A percentile compares a stretch with the other conserved stretches of the same genome.
These are phyloP conservation scores for Ceratocystiopsis brevicomis DNA, from an alignment of 2,329 filamentous ascomycete genomes.

Conservation along the genomic window DNA sequence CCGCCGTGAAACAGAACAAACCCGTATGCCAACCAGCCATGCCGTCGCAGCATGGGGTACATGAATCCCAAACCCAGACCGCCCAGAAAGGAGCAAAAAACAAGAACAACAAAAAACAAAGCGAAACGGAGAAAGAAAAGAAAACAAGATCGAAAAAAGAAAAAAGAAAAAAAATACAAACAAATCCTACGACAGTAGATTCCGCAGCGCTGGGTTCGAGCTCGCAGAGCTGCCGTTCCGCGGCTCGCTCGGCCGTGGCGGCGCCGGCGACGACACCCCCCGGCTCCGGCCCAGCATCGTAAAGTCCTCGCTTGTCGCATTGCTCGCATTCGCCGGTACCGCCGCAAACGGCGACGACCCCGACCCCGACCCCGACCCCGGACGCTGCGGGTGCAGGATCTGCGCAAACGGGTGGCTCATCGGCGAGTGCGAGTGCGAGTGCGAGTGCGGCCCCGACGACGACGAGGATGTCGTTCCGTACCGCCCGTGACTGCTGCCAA, in stretches of 20 bases:
- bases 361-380: conserved; percentile 20
- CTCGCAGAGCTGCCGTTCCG: conserved; percentile 47
- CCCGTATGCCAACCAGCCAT: background rate
- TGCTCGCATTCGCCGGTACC: conserved; percentile 1
- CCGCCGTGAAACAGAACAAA: background rate
- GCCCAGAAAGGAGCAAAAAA: background rate
- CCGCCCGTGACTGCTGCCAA: background rate
- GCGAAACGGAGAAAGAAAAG: background rate
- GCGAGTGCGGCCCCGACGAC: conserved; percentile 15
- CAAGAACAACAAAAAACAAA: no score
- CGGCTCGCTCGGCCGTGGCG: conserved; percentile 17
- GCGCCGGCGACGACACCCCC: conserved; percentile 7
- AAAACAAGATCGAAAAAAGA: background rate
- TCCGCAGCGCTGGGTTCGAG: conserved; percentile 56
- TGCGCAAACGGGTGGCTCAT: conserved; percentile 20
- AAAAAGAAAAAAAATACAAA: background rate
- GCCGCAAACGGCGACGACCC: conserved; percentile 11
- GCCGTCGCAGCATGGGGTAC: no score
- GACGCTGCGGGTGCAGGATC: conserved; percentile 12
- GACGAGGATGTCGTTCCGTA: conserved; percentile 9
- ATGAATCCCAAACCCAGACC: no score
- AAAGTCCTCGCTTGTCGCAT: conserved; percentile 9
- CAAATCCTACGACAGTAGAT: conserved; percentile 41
- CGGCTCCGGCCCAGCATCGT: conserved; percentile 6
- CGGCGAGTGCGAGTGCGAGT: conserved; percentile 7